Evolutionary conservation across 441 rosid species (phyloP), one percentile per base, ranked within the genome.

Genomic region (Rhodomyrtus psidioides): DNA sequence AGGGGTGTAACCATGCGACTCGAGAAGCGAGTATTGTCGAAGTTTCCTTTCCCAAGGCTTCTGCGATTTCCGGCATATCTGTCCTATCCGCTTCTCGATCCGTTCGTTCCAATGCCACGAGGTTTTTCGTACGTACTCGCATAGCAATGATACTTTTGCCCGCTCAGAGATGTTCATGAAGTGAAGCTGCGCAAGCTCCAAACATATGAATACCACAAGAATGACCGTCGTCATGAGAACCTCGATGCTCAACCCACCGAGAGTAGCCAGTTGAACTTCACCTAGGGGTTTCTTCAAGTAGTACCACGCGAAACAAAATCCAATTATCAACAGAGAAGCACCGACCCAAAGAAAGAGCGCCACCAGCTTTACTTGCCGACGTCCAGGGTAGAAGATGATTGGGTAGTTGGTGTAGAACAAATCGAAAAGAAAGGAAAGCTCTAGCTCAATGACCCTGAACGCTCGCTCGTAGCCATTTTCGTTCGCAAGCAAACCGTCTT

Each of bases 201-300:
- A 42, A 19, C 12, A 9, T 30, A 23, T 34, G 24, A 39, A 62
- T 9, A 21, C 75, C 44, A 17, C 16, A 7, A 28, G 23, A 60
- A 28, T 28, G 1, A 16, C 12, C 19, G 1, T 8, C 24, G 44
- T 1, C 24, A 17, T 6, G 75, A 62, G 6, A 30, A 62, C 6
- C 13, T 10, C 4, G 0, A 9, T 21, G 44, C 24, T 21, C 13
- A 5, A 8, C 24, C 58, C n/a, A 0, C 58, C 58, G 4, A 0
- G 10, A 9, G 59, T 4, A 56, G n/a, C n/a, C 2, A 24, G 14
- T 55, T 55, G 23, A 55, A 21, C 24, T 54, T 54, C 21, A 54
- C 0, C 55, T 53, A 14, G 55, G 21, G 55, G 21, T 53, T 2
- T 17, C 6, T 53, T 53, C n/a, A n/a, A n/a, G n/a, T n/a, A n/a